phyloP scores from a whole-genome alignment of 140 eudicot species.

The Ambrosia hybrid region DNA sequence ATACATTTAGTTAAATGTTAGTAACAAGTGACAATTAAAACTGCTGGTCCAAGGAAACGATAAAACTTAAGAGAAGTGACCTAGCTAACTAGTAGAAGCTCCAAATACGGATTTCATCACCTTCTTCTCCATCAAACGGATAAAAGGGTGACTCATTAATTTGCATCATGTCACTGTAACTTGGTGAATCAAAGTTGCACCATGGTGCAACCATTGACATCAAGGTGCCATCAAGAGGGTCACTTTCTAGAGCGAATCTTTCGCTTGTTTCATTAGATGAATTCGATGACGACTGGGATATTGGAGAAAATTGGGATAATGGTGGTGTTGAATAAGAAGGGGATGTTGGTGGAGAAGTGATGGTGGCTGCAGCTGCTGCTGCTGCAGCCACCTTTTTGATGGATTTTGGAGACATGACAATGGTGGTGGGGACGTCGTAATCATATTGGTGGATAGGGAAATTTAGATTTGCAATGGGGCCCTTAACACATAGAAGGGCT shows the following conservation, averaged over 20 bases:
- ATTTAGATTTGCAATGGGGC: conserved; percentile 72
- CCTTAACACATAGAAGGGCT: conserved; percentile 77
- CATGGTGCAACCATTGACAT: conserved; percentile 46
- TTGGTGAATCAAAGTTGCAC: conserved; percentile 66
- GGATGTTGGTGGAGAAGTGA: conserved; percentile 7
- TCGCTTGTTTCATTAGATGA: conserved; percentile 32
- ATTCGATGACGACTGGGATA: conserved; percentile 12
- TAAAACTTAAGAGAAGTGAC: background rate
- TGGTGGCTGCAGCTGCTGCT: conserved; percentile 39
- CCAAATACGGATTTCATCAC: conserved; percentile 61
- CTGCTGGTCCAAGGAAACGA: conserved; percentile 35
- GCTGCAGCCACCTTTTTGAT: conserved; percentile 67
- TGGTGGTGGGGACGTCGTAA: conserved; percentile 1
- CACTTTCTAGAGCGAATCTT: background rate
- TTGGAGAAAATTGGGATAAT: conserved; percentile 21
- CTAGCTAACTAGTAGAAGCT: conserved; percentile 49
- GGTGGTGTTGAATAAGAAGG: conserved; percentile 26
- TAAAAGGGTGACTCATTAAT: conserved; percentile 40
- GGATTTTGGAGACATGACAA: conserved; percentile 63
- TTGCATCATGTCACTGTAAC: conserved; percentile 47
- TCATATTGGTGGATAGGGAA: conserved; percentile 22
- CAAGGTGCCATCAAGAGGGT: conserved; percentile 39
- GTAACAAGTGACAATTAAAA: background rate
- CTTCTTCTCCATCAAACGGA: conserved; percentile 44
- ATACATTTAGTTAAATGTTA: conserved; percentile 47